These are phyloP conservation scores for Rhytidiadelphus loreus DNA, from an alignment of 225 moss, liverwort and hornwort genomes.

Conservation along the genomic window DNA sequence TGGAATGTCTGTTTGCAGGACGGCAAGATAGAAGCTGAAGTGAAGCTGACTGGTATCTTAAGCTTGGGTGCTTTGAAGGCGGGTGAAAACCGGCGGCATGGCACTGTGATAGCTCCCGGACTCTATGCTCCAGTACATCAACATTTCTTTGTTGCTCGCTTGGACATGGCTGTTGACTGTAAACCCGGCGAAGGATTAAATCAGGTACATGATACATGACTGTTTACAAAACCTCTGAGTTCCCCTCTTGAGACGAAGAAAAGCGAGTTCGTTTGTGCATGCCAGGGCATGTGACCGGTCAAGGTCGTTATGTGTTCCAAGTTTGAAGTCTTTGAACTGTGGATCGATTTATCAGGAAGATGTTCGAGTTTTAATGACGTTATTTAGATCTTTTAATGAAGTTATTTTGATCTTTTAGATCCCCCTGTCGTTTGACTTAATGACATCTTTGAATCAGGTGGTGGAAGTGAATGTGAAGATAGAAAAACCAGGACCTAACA, in stretches of 20 bases:
- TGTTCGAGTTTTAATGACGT: too few relatives aligned
- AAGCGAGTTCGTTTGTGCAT: not conserved
- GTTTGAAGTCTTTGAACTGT: not conserved
- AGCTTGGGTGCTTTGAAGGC: constrained; percentile 70
- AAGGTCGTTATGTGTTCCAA: not conserved
- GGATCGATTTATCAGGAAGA: too few relatives aligned
- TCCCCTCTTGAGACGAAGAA: not conserved
- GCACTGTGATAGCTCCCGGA: constrained; percentile 77
- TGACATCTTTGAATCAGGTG: constrained; percentile 28
- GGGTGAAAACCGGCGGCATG: constrained; percentile 65
- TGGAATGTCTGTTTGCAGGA: constrained; percentile 36
- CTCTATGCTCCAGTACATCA: constrained; percentile 86
- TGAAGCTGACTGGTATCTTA: constrained; percentile 77
- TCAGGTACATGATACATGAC: constrained; percentile 30
- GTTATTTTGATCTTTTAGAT: not conserved
- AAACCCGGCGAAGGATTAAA: constrained; percentile 72
- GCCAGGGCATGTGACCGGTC: not conserved
- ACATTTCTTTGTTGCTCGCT: constrained; percentile 80
- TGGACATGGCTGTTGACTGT: constrained; percentile 82
- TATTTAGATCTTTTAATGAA: too few relatives aligned
- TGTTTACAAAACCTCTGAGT: constrained; percentile 10
- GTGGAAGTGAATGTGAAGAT: constrained; percentile 76
- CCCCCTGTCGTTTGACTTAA: not conserved
- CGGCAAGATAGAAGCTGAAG: constrained; percentile 82
- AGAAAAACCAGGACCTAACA: constrained; percentile 58